Evolutionary conservation across 192 early-diverging fungal species (phyloP).

Genomic region (Coemansia sp.): DNA sequence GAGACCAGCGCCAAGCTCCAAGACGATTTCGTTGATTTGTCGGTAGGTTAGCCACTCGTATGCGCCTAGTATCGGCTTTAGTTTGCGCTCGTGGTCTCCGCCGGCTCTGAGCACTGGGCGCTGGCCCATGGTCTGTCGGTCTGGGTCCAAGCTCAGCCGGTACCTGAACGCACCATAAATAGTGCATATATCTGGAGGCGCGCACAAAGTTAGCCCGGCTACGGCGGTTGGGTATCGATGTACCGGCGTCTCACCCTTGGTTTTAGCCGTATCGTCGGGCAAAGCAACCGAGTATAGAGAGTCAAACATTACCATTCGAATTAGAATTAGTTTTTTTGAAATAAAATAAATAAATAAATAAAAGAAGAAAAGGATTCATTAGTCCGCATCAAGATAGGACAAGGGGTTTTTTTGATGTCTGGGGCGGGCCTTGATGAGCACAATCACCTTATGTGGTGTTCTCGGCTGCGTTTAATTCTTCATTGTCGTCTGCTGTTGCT

Average conservation of each 20-base stretch:
- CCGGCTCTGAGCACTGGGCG: slow-evolving; percentile 62
- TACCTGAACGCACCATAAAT: slow-evolving; percentile 71
- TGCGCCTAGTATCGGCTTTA: slow-evolving; percentile 77
- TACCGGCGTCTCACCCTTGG: slow-evolving; percentile 19
- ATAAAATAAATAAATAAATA: slow-evolving; percentile 3
- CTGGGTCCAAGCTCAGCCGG: slow-evolving; percentile 55
- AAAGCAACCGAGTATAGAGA: slow-evolving; percentile 25
- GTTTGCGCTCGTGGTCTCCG: slow-evolving; percentile 61
- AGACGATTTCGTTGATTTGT: slow-evolving; percentile 59
- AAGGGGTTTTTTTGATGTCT: too few relatives aligned
- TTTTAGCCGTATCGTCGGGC: slow-evolving; percentile 13
- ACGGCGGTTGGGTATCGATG: slow-evolving; percentile 28
- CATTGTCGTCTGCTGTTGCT: slow-evolving; percentile 1
- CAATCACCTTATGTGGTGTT: too few relatives aligned
- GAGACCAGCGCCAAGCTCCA: slow-evolving; percentile 71
- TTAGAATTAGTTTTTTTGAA: background rate
- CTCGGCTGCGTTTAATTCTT: background rate
- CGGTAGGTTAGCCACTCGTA: slow-evolving; percentile 81
- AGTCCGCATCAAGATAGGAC: background rate
- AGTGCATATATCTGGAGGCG: slow-evolving; percentile 56
- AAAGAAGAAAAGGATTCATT: background rate
- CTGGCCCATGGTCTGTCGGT: slow-evolving; percentile 67
- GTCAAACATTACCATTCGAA: background rate
- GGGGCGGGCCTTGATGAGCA: too few relatives aligned
- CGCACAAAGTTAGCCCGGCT: slow-evolving; percentile 20